phyloP scores from a whole-genome alignment of 345 rosid genomes.

The Ceriops zippeliana region DNA sequence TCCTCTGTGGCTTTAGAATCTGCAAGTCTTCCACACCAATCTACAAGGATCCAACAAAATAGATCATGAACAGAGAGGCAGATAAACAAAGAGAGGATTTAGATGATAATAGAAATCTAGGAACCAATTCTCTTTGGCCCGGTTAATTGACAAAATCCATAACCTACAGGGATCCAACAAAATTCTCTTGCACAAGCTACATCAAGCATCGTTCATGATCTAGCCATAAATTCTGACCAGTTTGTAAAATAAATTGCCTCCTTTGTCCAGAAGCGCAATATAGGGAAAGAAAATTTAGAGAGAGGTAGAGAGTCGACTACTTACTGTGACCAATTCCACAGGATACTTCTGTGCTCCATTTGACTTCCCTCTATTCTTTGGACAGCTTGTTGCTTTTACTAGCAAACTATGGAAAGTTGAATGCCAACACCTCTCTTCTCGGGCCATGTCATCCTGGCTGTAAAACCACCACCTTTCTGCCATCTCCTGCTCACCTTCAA shows the following conservation, averaged over 20 bases:
- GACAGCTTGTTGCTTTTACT: conserved; percentile 43
- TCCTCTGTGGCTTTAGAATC: conserved; percentile 66
- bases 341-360: conserved; percentile 44
- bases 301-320: conserved; percentile 12
- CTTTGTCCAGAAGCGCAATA: background rate
- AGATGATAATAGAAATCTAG: background rate
- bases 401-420: conserved; percentile 60
- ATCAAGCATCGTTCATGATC: too few species aligned
- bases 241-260: too few species aligned
- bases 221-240: too few species aligned
- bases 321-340: conserved; percentile 71
- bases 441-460: conserved; percentile 38
- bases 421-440: conserved; percentile 95
- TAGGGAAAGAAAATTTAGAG: background rate
- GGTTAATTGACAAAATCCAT: too few species aligned
- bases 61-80: conserved; percentile 6
- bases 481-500: conserved; percentile 77
- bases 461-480: conserved; percentile 55
- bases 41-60: conserved; percentile 37
- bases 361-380: conserved; percentile 40
- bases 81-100: conserved; percentile 1
- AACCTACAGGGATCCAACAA: too few species aligned
- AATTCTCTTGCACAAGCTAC: too few species aligned
- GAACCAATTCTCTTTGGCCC: background rate
- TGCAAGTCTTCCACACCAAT: conserved; percentile 80